These are phyloP conservation scores for Buddleja alternifolia DNA, from an alignment of 257 asterid genomes.

Conservation along the genomic window DNA sequence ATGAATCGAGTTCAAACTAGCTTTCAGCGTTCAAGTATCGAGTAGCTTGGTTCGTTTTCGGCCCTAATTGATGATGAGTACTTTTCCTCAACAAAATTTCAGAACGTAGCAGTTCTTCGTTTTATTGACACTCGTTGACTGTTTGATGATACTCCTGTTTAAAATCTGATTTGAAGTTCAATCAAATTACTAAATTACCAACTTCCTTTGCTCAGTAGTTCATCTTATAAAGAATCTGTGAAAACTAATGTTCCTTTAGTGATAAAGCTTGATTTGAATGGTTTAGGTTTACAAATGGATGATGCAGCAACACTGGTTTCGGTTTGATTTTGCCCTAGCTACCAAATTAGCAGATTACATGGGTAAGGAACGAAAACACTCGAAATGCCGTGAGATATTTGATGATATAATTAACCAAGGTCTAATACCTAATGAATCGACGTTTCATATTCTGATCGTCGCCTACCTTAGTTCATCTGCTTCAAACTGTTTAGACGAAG, in stretches of 20 bases:
- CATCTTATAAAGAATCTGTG: slow-evolving; percentile 10
- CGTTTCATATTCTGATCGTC: slow-evolving; percentile 72
- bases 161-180: slow-evolving; percentile 14
- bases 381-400: slow-evolving; percentile 82
- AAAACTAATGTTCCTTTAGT: slow-evolving; percentile 12
- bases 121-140: not conserved
- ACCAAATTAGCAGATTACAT: slow-evolving; percentile 88
- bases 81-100: no score
- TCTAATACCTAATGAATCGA: slow-evolving; percentile 78
- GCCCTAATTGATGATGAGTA: not conserved
- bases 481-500: slow-evolving; percentile 70
- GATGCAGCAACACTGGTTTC: slow-evolving; percentile 89
- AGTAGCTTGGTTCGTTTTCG: no score
- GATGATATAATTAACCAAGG: slow-evolving; percentile 87
- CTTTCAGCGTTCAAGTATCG: no score
- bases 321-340: slow-evolving; percentile 80
- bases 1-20: no score
- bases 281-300: slow-evolving; percentile 93
- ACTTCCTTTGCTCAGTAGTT: not conserved
- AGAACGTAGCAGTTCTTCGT: no score
- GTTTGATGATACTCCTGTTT: slow-evolving; percentile 18
- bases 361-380: slow-evolving; percentile 87
- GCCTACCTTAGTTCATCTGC: slow-evolving; percentile 83
- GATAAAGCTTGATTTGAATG: slow-evolving; percentile 25
- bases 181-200: not conserved